Base-by-base conservation (phyloP, 495 filamentous ascomycete species). In the Xylaria longipes region DNA sequence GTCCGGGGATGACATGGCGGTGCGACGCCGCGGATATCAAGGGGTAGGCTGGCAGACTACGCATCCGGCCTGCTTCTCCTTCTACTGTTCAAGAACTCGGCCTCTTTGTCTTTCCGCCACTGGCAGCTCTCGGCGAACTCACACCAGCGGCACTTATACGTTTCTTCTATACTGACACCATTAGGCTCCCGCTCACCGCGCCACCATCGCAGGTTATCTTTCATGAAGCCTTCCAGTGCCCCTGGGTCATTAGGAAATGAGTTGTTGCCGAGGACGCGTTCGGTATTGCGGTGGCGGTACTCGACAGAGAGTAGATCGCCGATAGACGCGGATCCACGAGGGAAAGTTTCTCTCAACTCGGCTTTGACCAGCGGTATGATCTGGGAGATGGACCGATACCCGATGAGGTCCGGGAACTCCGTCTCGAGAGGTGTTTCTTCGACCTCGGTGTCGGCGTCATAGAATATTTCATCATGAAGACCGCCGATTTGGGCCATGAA, bases 121-220 rank as follows among this genome's bases (percentile, higher is more conserved):
- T 84, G 80, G 67, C 89, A 91, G 6, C 63, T 74, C 9, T 82
- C 84, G 3, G 80, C 82, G 75, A 91, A 91, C 56, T 90, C 87
- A 73, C 89, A 91, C 31, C 69, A 79, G 11, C 81, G 74, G 78
- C 96, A 99, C 81, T 99, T 99, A 85, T 91, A 97, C 0, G 93
- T 93, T 71, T 98, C 97, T 79, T 94, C 90, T 15, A 97, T 85
- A n/a, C 86, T 82, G 9, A 98, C 97, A 12, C 96, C 96, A n/a
- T 87, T 83, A 0, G 94, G 89, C 68, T 85, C 82, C 22, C 95
- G 80, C 77, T 94, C 86, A 5, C 97, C 96, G 52, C 86, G 88
- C 96, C 96, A 98, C 94, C 93, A 98, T 33, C 83, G 77, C 87
- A 98, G 87, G 76, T 91, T 90, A 29, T 90, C 84, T 5, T 80